A percentile compares a stretch with the other conserved stretches of the same genome.
phyloP scores from a whole-genome alignment of 352 stramenopile species.

The Globisporangium takayamanum region DNA sequence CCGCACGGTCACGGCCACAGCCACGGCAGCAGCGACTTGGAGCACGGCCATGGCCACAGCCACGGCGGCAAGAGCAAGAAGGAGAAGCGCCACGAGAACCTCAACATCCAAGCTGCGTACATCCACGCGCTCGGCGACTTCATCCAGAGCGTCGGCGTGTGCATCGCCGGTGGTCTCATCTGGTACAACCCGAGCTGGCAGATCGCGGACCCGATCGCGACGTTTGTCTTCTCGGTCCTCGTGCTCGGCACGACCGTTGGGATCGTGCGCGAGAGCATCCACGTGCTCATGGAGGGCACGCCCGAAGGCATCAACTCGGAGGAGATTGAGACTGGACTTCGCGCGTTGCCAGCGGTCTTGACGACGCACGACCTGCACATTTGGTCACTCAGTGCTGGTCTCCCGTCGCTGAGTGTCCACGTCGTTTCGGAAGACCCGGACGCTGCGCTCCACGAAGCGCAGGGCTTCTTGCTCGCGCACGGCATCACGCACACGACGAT shows the following conservation, averaged over 20 bases:
- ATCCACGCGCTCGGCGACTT: constrained; percentile 97
- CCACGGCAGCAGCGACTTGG: constrained; percentile 15
- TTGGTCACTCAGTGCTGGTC: constrained; percentile 93
- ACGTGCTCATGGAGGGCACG: constrained; percentile 95
- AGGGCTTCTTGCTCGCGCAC: constrained; percentile 63
- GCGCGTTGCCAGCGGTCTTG: constrained; percentile 71
- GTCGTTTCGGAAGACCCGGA: constrained; percentile 69
- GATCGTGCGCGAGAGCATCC: constrained; percentile 88
- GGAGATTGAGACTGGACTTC: constrained; percentile 81
- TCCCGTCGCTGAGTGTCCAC: constrained; percentile 91
- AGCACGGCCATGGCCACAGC: constrained; percentile 13
- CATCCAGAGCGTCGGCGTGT: constrained; percentile 94
- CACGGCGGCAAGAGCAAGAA: constrained; percentile 17
- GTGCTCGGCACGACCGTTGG: constrained; percentile 91
- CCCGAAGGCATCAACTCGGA: constrained; percentile 87
- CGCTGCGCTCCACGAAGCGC: constrained; percentile 56
- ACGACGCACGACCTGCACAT: constrained; percentile 98
- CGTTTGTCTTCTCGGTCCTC: constrained; percentile 95
- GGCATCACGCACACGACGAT: constrained; percentile 88
- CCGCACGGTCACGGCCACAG: constrained; percentile 21
- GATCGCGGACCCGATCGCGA: constrained; percentile 95
- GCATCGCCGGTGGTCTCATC: constrained; percentile 93
- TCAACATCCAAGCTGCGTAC: constrained; percentile 96
- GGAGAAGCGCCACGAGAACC: constrained; percentile 74
- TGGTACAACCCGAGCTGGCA: constrained; percentile 96